Evolutionary conservation across 1,284 basidiomycete genomes (phyloP), one percentile per base, ranked within the genome.

Genomic region (Porogramme epimiltina): DNA sequence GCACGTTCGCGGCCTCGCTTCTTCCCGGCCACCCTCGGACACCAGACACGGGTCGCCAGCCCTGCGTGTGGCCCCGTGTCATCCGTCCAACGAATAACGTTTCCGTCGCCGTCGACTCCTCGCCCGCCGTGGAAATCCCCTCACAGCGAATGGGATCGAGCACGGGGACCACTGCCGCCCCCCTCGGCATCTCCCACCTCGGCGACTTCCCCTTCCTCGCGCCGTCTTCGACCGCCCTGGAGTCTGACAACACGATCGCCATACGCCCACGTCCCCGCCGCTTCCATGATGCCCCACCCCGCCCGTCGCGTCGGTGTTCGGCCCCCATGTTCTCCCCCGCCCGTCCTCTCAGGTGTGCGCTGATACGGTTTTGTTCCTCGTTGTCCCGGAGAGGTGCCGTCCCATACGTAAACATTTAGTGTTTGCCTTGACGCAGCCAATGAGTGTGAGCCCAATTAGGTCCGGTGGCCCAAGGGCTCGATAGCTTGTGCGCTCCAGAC

Each of bases 1-100:
- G 61, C 61, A 62, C 61, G 61, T 62, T 62, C 56, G 58, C 45
- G 45, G 3, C 33, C 42, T 40, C 49, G 46, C 56, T 54, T 54
- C 53, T 47, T 45, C 50, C 33, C 54, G 37, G 49, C 49, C 55
- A 44, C 54, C 45, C 47, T 47, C 59, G 51, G 49, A 41, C 51
- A 42, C 47, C 33, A 33, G 39, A 28, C 44, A 31, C 22, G 41
- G 25, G 16, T 34, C 44, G 53, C 42, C 53, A 43, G 45, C 45
- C 28, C 28, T 8, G 28, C 28, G 28, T 28, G 45, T 40, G 47
- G 33, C 20, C 47, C 36, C 45, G 38, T 53, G 54, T 59, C 58
- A 50, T 53, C 53, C 54, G 54, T 36, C 42, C 47, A 33, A 36
- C 49, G 36, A 55, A 54, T 54, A 56, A 45, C 54, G 44, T 54